These are phyloP conservation scores for Umbellularia californica DNA, from an alignment of 164 flowering plant genomes.

Conservation along the genomic window DNA sequence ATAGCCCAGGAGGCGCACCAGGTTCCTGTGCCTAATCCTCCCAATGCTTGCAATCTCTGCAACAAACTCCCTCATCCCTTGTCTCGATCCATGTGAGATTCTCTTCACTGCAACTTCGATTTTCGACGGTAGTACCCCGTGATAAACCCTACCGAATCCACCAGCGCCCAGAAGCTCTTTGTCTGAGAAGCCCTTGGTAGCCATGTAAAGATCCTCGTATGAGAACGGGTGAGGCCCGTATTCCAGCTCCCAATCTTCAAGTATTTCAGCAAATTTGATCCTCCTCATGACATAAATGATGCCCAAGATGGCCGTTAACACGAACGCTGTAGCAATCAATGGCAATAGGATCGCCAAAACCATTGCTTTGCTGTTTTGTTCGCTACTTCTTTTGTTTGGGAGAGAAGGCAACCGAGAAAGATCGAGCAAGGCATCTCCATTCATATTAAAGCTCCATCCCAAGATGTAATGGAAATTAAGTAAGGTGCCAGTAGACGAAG, in stretches of 20 bases:
- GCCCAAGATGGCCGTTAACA: neutral
- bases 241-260: slow-evolving; percentile 19
- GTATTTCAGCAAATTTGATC: slow-evolving; percentile 12
- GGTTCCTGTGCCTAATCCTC: slow-evolving; percentile 16
- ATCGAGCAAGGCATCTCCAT: slow-evolving; percentile 36
- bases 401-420: slow-evolving; percentile 40
- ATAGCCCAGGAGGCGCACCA: slow-evolving; percentile 20
- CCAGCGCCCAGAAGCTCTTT: slow-evolving; percentile 11
- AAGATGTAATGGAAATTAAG: slow-evolving; percentile 52
- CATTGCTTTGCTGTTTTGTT: slow-evolving; percentile 7
- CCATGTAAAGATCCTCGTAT: slow-evolving; percentile 15
- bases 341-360: slow-evolving; percentile 10
- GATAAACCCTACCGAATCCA: slow-evolving; percentile 23
- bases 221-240: slow-evolving; percentile 19
- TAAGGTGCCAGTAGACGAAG: slow-evolving; percentile 59
- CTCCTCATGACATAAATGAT: neutral
- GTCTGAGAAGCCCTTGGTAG: slow-evolving; percentile 22
- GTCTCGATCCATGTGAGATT: slow-evolving; percentile 24
- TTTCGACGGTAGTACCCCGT: slow-evolving; percentile 14
- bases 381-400: slow-evolving; percentile 10
- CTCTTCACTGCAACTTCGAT: slow-evolving; percentile 23
- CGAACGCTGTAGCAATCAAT: neutral
- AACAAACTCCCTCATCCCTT: slow-evolving; percentile 25
- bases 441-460: slow-evolving; percentile 59
- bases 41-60: slow-evolving; percentile 26